These are phyloP conservation scores for Saturnispora saitoi DNA, from an alignment of 805 yeast species.

Conservation along the genomic window DNA sequence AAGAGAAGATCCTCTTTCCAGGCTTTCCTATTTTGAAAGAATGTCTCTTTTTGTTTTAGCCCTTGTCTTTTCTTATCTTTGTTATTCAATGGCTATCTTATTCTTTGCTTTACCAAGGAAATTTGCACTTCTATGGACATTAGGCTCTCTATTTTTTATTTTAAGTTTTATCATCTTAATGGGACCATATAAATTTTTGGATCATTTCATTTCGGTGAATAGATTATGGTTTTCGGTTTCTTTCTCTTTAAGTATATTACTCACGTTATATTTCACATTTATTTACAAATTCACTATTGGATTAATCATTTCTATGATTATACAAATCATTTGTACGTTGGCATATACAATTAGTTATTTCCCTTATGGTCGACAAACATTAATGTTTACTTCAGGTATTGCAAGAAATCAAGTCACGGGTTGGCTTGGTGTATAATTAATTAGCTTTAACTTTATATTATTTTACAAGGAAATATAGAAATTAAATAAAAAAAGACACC, in stretches of 20 bases:
- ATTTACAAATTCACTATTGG: constrained; percentile 54
- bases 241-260: constrained; percentile 62
- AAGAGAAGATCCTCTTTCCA: constrained; percentile 5
- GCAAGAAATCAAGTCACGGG: constrained; percentile 29
- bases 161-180: constrained; percentile 77
- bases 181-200: constrained; percentile 69
- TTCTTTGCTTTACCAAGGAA: constrained; percentile 85
- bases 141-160: constrained; percentile 77
- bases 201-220: constrained; percentile 59
- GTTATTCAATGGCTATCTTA: constrained; percentile 64
- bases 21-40: constrained; percentile 62
- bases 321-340: constrained; percentile 70
- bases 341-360: constrained; percentile 84
- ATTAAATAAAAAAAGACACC: not conserved
- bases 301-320: constrained; percentile 58
- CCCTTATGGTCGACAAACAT: constrained; percentile 80
- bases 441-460: not conserved
- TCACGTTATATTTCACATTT: constrained; percentile 65
- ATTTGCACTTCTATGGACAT: constrained; percentile 77
- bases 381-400: constrained; percentile 46
- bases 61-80: constrained; percentile 57
- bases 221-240: constrained; percentile 66
- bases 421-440: constrained; percentile 19
- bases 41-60: constrained; percentile 68
- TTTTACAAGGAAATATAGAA: not conserved